These are phyloP conservation scores for Silene conica DNA, from an alignment of 148 eudicot species.

Conservation along the genomic window DNA sequence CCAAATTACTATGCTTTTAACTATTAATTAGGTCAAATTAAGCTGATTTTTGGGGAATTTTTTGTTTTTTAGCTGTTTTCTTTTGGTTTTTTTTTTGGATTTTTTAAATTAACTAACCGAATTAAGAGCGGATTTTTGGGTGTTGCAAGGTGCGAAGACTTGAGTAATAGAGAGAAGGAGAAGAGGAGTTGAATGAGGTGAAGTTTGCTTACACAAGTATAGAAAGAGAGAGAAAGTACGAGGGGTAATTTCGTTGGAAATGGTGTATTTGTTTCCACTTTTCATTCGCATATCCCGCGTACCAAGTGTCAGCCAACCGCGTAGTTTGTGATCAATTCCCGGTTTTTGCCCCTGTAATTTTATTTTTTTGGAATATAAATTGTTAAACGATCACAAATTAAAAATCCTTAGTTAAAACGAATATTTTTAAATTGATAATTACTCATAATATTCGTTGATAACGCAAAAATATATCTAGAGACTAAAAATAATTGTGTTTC, in stretches of 20 bases:
- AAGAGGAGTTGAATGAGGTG: neutral
- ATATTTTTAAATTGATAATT: too few species aligned
- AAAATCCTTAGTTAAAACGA: too few species aligned
- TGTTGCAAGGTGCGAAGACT: too few species aligned
- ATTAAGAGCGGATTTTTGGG: neutral
- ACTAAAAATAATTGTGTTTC: too few species aligned
- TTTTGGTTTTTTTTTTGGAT: neutral
- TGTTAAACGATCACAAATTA: too few species aligned
- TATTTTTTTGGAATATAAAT: too few species aligned
- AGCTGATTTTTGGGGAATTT: neutral
- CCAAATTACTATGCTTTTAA: neutral
- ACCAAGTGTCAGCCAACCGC: constrained; percentile 15
- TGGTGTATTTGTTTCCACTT: constrained; percentile 7
- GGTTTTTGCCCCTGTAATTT: too few species aligned
- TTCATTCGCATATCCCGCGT: constrained; percentile 31
- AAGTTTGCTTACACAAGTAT: constrained; percentile 24
- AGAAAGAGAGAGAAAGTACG: constrained; percentile 10
- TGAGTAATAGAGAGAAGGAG: neutral
- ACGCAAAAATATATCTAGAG: too few species aligned
- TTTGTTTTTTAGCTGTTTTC: neutral
- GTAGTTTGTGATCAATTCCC: neutral
- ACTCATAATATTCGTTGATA: too few species aligned
- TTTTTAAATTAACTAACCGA: constrained; percentile 7
- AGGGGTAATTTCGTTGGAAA: constrained; percentile 9
- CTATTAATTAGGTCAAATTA: neutral